phyloP scores from a whole-genome alignment of 2,329 filamentous ascomycete genomes.

The Sclerotinia minor region DNA sequence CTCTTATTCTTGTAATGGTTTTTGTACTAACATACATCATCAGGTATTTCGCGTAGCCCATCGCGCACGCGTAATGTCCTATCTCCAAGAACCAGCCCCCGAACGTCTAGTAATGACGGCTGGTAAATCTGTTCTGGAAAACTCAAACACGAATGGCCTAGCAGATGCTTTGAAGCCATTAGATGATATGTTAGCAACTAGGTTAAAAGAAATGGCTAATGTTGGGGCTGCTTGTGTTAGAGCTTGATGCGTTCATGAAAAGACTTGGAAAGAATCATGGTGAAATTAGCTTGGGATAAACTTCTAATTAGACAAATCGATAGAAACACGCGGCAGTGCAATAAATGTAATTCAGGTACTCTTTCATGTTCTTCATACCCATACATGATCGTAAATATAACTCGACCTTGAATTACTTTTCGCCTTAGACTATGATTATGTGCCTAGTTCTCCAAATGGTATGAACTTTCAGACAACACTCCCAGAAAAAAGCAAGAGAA shows the following conservation, averaged over 20 bases:
- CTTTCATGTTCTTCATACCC: background rate
- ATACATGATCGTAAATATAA: too few species aligned
- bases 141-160: background rate
- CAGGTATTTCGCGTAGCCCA: conserved; percentile 20
- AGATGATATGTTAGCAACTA: conserved; percentile 17
- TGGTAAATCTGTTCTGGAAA: conserved; percentile 14
- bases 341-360: background rate
- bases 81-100: conserved; percentile 17
- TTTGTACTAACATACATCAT: background rate
- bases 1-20: too few species aligned
- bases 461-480: too few species aligned
- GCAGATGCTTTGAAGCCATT: conserved; percentile 12
- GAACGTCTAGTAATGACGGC: conserved; percentile 22
- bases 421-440: too few species aligned
- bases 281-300: background rate
- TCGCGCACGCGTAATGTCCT: conserved; percentile 23
- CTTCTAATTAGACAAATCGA: background rate
- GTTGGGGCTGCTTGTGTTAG: background rate
- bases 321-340: background rate
- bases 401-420: too few species aligned
- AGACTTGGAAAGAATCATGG: background rate
- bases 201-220: conserved; percentile 4
- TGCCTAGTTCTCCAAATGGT: too few species aligned
- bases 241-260: background rate
- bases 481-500: too few species aligned